These are phyloP conservation scores for Crotalaria pallida DNA, from an alignment of 306 rosid species.

Conservation along the genomic window DNA sequence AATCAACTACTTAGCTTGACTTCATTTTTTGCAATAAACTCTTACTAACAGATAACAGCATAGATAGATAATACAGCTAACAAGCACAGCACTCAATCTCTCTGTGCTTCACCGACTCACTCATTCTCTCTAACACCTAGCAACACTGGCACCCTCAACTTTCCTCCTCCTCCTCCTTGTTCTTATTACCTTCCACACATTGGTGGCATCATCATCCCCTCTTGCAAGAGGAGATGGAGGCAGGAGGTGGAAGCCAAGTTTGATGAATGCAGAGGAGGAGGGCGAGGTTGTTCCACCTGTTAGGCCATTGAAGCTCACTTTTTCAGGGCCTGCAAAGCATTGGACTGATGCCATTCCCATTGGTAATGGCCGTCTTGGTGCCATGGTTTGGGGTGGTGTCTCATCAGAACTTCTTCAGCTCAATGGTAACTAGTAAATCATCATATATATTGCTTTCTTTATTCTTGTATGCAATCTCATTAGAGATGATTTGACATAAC, in stretches of 20 bases:
- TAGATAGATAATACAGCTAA: neutral
- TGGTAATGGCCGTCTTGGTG: conserved; percentile 84
- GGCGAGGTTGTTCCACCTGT: too few relatives aligned
- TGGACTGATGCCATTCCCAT: conserved; percentile 84
- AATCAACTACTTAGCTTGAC: neutral
- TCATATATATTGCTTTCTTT: too few relatives aligned
- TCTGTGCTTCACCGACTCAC: neutral
- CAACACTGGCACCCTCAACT: neutral
- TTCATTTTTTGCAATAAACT: too few relatives aligned
- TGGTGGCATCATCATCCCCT: neutral
- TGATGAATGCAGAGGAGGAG: neutral
- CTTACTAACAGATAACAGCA: too few relatives aligned
- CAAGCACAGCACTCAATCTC: neutral
- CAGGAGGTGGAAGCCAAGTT: neutral
- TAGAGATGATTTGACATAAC: too few relatives aligned
- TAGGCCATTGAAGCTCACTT: conserved; percentile 48
- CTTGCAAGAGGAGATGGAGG: neutral
- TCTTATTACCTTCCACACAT: neutral
- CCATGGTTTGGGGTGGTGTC: conserved; percentile 73
- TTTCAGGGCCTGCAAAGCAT: conserved; percentile 50
- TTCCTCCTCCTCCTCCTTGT: neutral
- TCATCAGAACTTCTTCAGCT: conserved; percentile 58
- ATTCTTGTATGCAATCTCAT: neutral
- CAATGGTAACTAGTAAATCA: conserved; percentile 33
- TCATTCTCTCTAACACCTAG: neutral